Evolutionary conservation across 345 rosid genomes (phyloP), one percentile per base, ranked within the genome.

Genomic region (Pugionium cornutum): DNA sequence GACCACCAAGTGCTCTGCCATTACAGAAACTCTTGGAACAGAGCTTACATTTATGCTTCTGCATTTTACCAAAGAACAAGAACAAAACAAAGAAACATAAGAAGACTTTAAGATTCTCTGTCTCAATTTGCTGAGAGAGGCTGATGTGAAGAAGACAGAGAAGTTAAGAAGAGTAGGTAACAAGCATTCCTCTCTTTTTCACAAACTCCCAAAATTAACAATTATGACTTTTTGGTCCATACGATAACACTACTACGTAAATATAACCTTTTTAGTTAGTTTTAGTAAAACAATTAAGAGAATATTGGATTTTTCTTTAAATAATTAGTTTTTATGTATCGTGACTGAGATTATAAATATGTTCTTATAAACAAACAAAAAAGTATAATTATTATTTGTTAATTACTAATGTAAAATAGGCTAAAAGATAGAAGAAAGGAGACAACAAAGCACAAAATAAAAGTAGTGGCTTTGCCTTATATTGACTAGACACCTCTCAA

Each of bases 1-100:
- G 99, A 62, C 97, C 97, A 7, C 97, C 96, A 56, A 94, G 79
- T 44, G 97, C 95, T 79, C 95, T 87, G 29, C 96, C 96, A 77
- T 84, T 87, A 42, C 83, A 74, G 81, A 94, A 94, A 62, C 67
- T 79, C 62, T 87, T 83, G 4, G 81, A 76, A 67, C 99, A 94
- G 34, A 94, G 86, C 70, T 82, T 90, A 78, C 99, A 94, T 72
- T 69, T 81, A 80, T 84, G 89, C 67, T 69, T 94, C 82, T 87
- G 86, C 94, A 87, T 84, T 72, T 60, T 37, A 39, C 66, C 29
- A 42, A 50, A 57, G 66, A 65, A 66, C 37, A 64, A 61, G 62
- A 61, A 69, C 55, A 50, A 45, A 44, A 49, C 73, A 69, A 68
- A 55, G 56, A 66, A 64, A 40, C 60, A 49, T 60, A 61, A 45